Evolutionary conservation across 1,284 basidiomycete species (phyloP).

Genomic region (Papiliotrema fonsecae): DNA sequence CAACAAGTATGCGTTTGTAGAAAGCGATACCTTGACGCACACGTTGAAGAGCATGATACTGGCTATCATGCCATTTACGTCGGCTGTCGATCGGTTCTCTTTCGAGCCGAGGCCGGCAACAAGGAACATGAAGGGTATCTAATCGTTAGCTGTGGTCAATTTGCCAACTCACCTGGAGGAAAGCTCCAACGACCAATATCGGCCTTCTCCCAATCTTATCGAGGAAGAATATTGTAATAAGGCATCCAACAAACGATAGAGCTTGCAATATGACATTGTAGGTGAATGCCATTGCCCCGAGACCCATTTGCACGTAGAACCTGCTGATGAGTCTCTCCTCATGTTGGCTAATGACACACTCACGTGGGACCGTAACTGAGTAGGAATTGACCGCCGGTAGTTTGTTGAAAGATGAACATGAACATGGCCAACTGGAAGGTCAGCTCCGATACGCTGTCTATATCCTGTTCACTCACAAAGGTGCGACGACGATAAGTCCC

Average conservation of each 20-base stretch:
- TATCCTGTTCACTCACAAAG: not conserved
- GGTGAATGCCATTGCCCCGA: not conserved
- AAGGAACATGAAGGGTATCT: constrained; percentile 1
- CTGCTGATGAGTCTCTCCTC: not conserved
- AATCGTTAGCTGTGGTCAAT: not conserved
- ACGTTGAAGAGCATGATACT: constrained; percentile 2
- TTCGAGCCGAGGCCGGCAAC: constrained; percentile 5
- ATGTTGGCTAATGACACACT: not conserved
- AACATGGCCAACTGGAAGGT: not conserved
- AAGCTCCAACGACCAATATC: not conserved
- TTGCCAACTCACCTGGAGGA: not conserved
- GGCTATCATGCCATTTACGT: constrained; percentile 3
- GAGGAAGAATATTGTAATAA: constrained; percentile 7
- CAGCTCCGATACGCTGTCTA: not conserved
- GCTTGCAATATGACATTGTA: constrained; percentile 8
- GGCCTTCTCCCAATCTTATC: constrained; percentile 7
- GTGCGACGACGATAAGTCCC: constrained; percentile 15
- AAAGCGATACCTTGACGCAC: constrained; percentile 4
- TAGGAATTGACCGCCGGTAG: constrained; percentile 9
- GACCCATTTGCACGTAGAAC: not conserved
- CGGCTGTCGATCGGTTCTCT: not conserved
- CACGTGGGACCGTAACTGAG: not conserved
- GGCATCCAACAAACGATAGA: constrained; percentile 4
- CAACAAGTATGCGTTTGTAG: constrained; percentile 2
- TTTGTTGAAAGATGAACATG: constrained; percentile 17